Evolutionary conservation across 208 protist species (phyloP).

Genomic region (Leishmania martiniquensis): DNA sequence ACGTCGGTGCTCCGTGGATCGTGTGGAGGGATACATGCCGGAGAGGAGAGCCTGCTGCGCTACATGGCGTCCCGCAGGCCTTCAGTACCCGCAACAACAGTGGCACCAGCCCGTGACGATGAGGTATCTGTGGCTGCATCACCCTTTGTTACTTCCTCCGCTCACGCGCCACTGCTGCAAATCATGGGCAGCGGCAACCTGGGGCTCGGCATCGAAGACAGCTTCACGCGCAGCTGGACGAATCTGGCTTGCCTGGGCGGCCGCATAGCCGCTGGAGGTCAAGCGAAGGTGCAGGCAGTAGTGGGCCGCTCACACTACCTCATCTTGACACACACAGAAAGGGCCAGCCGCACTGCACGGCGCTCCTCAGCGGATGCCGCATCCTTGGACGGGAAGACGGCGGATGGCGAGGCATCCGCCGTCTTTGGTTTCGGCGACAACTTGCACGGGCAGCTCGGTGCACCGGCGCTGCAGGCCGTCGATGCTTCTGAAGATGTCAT

Average conservation of each 20-base stretch:
- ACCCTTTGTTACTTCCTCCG: not conserved
- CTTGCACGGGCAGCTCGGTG: conserved; percentile 73
- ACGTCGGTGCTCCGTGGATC: not conserved
- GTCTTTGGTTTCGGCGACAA: conserved; percentile 86
- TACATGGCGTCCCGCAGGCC: conserved; percentile 11
- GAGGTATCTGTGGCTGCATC: not conserved
- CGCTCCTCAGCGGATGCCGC: not conserved
- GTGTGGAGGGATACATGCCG: conserved; percentile 46
- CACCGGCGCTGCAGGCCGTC: not conserved
- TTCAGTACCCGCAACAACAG: not conserved
- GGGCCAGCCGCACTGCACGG: not conserved
- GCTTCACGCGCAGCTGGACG: conserved; percentile 28
- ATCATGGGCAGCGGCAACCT: conserved; percentile 63
- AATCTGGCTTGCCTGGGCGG: conserved; percentile 7
- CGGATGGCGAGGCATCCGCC: not conserved
- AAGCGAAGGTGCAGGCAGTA: conserved; percentile 25
- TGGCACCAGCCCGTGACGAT: not conserved
- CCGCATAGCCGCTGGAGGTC: not conserved
- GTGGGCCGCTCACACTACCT: conserved; percentile 68
- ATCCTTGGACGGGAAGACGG: not conserved
- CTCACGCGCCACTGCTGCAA: conserved; percentile 14
- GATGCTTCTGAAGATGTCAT: conserved; percentile 1
- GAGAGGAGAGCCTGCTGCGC: conserved; percentile 62
- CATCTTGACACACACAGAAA: conserved; percentile 18
- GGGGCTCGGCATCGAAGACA: conserved; percentile 59